phyloP scores from a whole-genome alignment of 2,329 filamentous ascomycete genomes.

The Cyclaneusma minus region DNA sequence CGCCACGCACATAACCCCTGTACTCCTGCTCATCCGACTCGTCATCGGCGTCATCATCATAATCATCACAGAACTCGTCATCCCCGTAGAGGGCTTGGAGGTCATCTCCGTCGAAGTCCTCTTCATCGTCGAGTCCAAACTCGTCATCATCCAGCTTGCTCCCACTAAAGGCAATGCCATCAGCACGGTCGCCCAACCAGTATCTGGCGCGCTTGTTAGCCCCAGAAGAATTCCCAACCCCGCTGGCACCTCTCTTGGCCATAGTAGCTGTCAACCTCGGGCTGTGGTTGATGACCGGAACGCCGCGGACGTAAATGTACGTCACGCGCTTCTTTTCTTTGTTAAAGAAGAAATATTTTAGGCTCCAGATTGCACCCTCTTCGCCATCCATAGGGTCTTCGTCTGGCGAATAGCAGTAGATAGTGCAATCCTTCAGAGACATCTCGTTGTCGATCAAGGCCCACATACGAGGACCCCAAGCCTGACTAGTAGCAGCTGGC shows the following conservation, averaged over 20 bases:
- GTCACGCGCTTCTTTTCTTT: constrained; percentile 81
- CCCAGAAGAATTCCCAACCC: constrained; percentile 25
- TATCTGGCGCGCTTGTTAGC: constrained; percentile 72
- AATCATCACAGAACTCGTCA: constrained; percentile 25
- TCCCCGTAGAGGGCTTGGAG: constrained; percentile 35
- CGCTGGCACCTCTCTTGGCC: constrained; percentile 13
- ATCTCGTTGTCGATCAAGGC: constrained; percentile 86
- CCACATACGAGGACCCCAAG: constrained; percentile 89
- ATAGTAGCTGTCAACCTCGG: constrained; percentile 27
- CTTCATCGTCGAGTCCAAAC: constrained; percentile 27
- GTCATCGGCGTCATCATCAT: constrained; percentile 8
- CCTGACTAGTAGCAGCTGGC: constrained; percentile 31
- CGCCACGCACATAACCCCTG: constrained; percentile 31
- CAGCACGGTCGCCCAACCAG: constrained; percentile 62
- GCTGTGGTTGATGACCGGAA: constrained; percentile 58
- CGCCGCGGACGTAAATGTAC: constrained; percentile 83
- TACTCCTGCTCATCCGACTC: constrained; percentile 22
- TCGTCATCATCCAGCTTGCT: constrained; percentile 29
- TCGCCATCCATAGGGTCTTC: constrained; percentile 86
- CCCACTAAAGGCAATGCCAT: constrained; percentile 23
- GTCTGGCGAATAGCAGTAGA: constrained; percentile 79
- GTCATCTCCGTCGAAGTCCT: constrained; percentile 36
- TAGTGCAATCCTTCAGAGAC: constrained; percentile 73
- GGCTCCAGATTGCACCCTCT: constrained; percentile 84
- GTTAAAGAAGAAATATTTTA: constrained; percentile 98